phyloP scores from a whole-genome alignment of 2,329 filamentous ascomycete genomes.

The Talaromyces sp. region DNA sequence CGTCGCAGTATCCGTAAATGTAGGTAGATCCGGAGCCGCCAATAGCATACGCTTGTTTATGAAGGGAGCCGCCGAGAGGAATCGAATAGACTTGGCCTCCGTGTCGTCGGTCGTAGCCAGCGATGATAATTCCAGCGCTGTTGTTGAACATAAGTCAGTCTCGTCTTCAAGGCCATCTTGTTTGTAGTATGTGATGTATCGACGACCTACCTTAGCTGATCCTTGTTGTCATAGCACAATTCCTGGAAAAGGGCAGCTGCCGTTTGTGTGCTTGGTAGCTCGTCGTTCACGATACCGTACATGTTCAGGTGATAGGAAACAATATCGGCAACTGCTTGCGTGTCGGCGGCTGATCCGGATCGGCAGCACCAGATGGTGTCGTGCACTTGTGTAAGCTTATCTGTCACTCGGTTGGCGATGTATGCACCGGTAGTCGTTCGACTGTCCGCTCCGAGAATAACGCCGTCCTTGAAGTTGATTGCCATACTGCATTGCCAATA shows the following conservation, averaged over 20 bases:
- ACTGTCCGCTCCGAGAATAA: conserved; percentile 94
- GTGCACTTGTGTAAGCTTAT: conserved; percentile 97
- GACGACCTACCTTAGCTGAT: conserved; percentile 72
- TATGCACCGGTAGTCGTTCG: conserved; percentile 96
- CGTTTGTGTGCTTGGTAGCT: conserved; percentile 88
- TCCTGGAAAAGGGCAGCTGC: conserved; percentile 97
- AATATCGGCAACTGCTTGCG: conserved; percentile 95
- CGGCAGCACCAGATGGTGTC: conserved; percentile 99
- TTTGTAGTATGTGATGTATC: conserved; percentile 18
- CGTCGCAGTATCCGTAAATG: conserved; percentile 98
- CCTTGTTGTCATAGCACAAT: conserved; percentile 97
- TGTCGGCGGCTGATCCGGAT: conserved; percentile 95
- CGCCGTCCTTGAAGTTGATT: conserved; percentile 97
- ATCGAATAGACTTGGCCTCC: conserved; percentile 98
- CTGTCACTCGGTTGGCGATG: conserved; percentile 98
- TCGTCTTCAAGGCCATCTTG: not conserved
- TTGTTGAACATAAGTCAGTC: conserved; percentile 3
- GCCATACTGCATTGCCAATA: conserved; percentile 69
- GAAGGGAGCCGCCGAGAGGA: conserved; percentile 89
- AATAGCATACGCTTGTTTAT: conserved; percentile 96
- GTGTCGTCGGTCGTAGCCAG: conserved; percentile 93
- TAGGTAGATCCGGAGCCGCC: conserved; percentile 97
- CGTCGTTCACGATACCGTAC: conserved; percentile 86
- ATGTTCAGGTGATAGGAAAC: conserved; percentile 94
- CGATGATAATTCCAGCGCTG: conserved; percentile 95